Conservation (phyloP, 768 basidiomycete species). For the Tricholoma matsutake region DNA sequence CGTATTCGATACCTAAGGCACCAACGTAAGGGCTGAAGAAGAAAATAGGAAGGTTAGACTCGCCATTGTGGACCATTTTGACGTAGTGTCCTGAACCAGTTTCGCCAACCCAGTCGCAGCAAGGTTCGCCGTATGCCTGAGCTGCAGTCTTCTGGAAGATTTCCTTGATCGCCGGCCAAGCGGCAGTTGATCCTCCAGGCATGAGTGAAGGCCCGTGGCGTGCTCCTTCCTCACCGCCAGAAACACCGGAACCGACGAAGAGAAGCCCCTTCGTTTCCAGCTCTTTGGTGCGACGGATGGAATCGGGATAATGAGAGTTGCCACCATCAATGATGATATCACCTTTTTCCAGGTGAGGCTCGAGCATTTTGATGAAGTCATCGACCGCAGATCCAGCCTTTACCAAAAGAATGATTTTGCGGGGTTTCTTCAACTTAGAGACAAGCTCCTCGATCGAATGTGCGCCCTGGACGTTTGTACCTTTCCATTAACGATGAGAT, state of each 20-base stretch:
- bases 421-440: conserved; percentile 89
- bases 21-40: conserved; percentile 9
- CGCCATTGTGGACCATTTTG: conserved; percentile 99
- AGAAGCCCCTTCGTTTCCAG: conserved; percentile 93
- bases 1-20: conserved; percentile 91
- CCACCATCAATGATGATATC: conserved; percentile 99
- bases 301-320: conserved; percentile 99
- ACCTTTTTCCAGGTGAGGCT: conserved; percentile 86
- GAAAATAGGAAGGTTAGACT: conserved; percentile 17
- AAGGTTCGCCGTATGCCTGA: conserved; percentile 91
- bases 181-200: conserved; percentile 93
- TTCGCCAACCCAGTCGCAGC: conserved; percentile 99
- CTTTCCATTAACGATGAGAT: conserved; percentile 37
- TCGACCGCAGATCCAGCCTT: conserved; percentile 98
- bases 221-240: conserved; percentile 99
- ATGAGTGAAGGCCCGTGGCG: conserved; percentile 96
- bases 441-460: conserved; percentile 90
- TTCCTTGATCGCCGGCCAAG: conserved; percentile 96
- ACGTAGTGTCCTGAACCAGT: conserved; percentile 96
- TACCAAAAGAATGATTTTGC: conserved; percentile 98
- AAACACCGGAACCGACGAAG: conserved; percentile 98
- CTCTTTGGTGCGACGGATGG: conserved; percentile 90
- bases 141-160: conserved; percentile 99
- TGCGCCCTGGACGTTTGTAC: conserved; percentile 93
- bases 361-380: conserved; percentile 87